Base-by-base conservation (phyloP, 495 filamentous ascomycete genomes). In the Neurospora sp. region DNA sequence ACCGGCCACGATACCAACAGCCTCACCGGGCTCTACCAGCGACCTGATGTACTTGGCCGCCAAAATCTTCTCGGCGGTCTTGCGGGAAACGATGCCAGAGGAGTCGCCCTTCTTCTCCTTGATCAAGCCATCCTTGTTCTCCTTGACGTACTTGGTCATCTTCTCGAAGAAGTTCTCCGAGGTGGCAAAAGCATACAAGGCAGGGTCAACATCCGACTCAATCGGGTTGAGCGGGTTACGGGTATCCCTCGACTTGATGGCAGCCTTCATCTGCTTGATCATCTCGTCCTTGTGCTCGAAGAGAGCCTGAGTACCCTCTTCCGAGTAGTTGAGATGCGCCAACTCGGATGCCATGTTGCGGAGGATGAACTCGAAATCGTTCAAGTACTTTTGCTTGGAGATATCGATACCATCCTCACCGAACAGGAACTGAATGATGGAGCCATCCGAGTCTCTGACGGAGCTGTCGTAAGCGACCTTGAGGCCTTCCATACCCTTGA, bases 401-500 rank as follows among this genome's bases (percentile, higher is more conserved):
- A 97, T 91, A 80, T 98, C 96, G 37, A 99, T 82, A 47, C 93
- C 95, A 79, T 99, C 96, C 83, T 99, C 96, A 73, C 96, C 96
- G 77, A 97, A 99, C 69, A 98, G 80, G 85, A 98, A 98, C 77
- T 99, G 96, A 9, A 99, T 86, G 77, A 99, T 86, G 7, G 92
- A 92, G 37, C 96, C 96, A 81, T 98, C 96, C 8, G 94, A 90
- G 77, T 99, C 96, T 71, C 96, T 87, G 22, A 99, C 96, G 27
- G 94, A 94, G 31, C 89, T 92, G 78, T 99, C 96, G 79, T 99
- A 98, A 75, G 94, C 89, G 0, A 96, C 93, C 76, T 88, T 91
- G 59, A 98, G 82, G 4, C 96, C 96, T 81, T 99, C 96, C 94
- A 99, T 97, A 65, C 95, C 96, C 85, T 99, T 99, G 82, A 98